Conservation (phyloP, 2,329 filamentous ascomycete genomes). For the Zymoseptoria tritici region DNA sequence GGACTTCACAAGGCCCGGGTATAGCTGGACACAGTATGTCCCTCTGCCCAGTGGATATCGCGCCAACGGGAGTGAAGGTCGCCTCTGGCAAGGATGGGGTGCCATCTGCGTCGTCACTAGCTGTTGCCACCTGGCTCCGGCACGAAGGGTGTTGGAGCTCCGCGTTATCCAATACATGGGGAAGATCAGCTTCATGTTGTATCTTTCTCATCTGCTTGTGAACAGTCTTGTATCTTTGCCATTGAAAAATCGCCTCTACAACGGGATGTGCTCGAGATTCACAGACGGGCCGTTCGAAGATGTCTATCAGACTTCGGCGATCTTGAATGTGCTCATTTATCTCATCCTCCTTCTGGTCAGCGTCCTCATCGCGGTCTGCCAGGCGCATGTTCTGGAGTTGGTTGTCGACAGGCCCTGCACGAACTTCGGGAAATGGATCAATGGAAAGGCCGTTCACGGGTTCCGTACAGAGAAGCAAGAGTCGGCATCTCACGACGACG, state of each 20-base stretch:
- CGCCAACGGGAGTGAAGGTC: not conserved
- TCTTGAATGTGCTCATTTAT: not conserved
- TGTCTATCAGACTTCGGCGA: not conserved
- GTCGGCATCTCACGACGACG: not conserved
- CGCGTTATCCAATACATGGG: slow-evolving; percentile 4
- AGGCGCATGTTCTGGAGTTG: slow-evolving; percentile 1
- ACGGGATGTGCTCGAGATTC: not conserved
- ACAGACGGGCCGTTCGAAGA: not conserved
- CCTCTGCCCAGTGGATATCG: not conserved
- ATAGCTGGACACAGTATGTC: not conserved
- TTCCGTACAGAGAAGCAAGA: not conserved
- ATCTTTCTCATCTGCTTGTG: slow-evolving; percentile 4
- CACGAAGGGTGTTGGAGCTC: slow-evolving; percentile 3
- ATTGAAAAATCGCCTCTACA: not conserved
- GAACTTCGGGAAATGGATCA: slow-evolving; percentile 2
- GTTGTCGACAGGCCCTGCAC: slow-evolving; percentile 3
- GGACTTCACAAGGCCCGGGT: slow-evolving; percentile 1
- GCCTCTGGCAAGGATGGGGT: slow-evolving; percentile 2
- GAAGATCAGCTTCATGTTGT: slow-evolving; percentile 9
- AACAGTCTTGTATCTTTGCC: not conserved
- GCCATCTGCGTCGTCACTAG: slow-evolving; percentile 4
- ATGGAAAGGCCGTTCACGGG: slow-evolving; percentile 1
- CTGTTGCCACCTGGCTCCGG: slow-evolving; percentile 1
- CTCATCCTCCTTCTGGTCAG: not conserved
- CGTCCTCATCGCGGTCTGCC: not conserved